phyloP scores from a whole-genome alignment of 441 rosid genomes.

The Pelargonium exstipulatum region DNA sequence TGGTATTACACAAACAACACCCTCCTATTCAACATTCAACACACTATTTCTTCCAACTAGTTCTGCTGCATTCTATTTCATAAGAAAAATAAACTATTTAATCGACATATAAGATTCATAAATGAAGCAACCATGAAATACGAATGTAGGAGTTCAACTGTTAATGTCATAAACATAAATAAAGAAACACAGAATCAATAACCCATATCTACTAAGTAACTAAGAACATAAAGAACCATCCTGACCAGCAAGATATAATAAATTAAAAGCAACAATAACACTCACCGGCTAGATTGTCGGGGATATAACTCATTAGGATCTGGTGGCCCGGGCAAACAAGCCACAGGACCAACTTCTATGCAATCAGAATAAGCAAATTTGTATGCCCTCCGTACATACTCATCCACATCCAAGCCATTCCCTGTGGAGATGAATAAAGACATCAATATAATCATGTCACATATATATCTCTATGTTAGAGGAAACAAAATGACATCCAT shows the following conservation, averaged over 20 bases:
- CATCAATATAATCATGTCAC: constrained; percentile 16
- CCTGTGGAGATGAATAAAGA: constrained; percentile 43
- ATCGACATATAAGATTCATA: neutral
- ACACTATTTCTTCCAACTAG: neutral
- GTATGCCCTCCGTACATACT: constrained; percentile 95
- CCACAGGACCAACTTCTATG: constrained; percentile 89
- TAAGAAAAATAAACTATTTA: neutral
- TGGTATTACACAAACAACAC: neutral
- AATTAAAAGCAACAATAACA: constrained; percentile 19
- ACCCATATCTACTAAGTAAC: constrained; percentile 2
- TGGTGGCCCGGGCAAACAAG: constrained; percentile 94
- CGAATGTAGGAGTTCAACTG: neutral
- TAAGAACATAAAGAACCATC: constrained; percentile 7
- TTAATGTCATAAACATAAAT: neutral
- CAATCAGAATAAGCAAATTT: constrained; percentile 98
- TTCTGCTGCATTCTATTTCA: neutral
- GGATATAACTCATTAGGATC: constrained; percentile 94
- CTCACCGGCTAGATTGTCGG: constrained; percentile 87
- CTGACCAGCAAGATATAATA: constrained; percentile 11
- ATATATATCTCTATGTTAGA: constrained; percentile 16
- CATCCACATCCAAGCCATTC: constrained; percentile 97
- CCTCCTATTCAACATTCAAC: neutral
- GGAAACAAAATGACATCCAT: constrained; percentile 21
- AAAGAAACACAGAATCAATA: neutral
- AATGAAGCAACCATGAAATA: neutral